phyloP scores from a whole-genome alignment of 306 rosid genomes.

The Dryas drummondii region DNA sequence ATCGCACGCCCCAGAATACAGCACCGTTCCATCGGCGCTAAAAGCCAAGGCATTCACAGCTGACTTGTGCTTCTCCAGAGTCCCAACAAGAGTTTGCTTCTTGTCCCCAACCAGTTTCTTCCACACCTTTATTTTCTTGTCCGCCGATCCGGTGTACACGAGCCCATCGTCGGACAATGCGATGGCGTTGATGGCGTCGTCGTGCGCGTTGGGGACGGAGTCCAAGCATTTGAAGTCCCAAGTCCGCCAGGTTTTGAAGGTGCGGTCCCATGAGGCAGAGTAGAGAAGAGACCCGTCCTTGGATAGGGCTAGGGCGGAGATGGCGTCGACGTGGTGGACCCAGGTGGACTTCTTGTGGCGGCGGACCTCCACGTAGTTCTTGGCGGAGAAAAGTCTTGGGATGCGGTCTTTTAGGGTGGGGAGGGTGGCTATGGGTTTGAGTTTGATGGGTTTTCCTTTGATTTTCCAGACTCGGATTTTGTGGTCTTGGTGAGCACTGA shows the following conservation, averaged over 20 bases:
- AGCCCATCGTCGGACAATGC: constrained; percentile 41
- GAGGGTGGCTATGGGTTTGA: constrained; percentile 51
- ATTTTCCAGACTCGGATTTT: constrained; percentile 67
- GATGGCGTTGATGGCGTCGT: constrained; percentile 68
- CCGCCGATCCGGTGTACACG: constrained; percentile 68
- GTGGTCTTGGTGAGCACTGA: constrained; percentile 72
- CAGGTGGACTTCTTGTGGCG: constrained; percentile 67
- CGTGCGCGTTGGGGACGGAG: constrained; percentile 56
- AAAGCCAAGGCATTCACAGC: constrained; percentile 70
- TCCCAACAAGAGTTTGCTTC: constrained; percentile 33
- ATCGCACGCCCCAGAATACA: constrained; percentile 81
- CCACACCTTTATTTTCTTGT: constrained; percentile 67
- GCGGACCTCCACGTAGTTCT: constrained; percentile 51
- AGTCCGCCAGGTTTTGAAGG: constrained; percentile 67
- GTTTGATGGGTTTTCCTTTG: constrained; percentile 6
- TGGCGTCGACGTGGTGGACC: constrained; percentile 71
- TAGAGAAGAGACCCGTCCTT: constrained; percentile 47
- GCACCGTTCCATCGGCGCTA: constrained; percentile 39
- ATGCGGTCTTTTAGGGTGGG: constrained; percentile 57
- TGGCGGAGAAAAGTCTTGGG: constrained; percentile 35
- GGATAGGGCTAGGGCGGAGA: constrained; percentile 59
- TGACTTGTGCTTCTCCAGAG: constrained; percentile 64
- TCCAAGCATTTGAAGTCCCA: constrained; percentile 65
- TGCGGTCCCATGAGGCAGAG: constrained; percentile 77
- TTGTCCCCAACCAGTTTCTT: constrained; percentile 16